Evolutionary conservation across 768 basidiomycete species (phyloP), one percentile per base, ranked within the genome.

Genomic region (Coprinellus micaceus): DNA sequence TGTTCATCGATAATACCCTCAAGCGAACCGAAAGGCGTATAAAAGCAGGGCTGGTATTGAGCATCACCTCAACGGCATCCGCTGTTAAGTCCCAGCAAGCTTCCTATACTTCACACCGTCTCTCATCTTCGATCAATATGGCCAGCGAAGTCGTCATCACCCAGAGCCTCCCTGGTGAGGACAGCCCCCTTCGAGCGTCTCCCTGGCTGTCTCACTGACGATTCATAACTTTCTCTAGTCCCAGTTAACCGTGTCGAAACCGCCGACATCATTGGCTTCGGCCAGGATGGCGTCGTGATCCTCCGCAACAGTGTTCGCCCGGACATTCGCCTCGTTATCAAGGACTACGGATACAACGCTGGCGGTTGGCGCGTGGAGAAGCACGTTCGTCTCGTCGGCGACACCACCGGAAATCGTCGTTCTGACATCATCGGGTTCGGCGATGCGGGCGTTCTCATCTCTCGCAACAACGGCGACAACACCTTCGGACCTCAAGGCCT

Each of bases 201-300:
- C n/a, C n/a, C n/a, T n/a, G n/a, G n/a, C n/a, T n/a, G n/a, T n/a
- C n/a, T n/a, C n/a, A n/a, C n/a, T n/a, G n/a, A n/a, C n/a, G n/a
- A n/a, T n/a, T n/a, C n/a, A n/a, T n/a, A n/a, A n/a, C n/a, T n/a
- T n/a, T n/a, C n/a, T n/a, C n/a, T 21, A 47, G 46, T 47, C 15
- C 46, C 46, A 19, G 46, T 28, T 24, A 4, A 28, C 6, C 46
- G 46, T 5, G 46, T 28, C 28, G 46, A 24, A 5, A 47, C 46
- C 13, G 46, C 46, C 24, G 46, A 47, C 19, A 47, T 47, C 46
- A 25, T 47, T 47, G 46, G 46, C 15, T 47, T 47, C 28, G 46
- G 46, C n/a, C 46, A 47, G 28, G 24, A 47, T 25, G 46, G 46
- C 46, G 46, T 47, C 21, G 13, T 47, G 5, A 47, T 47, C 15